Percentiles rank a stretch among this genome's conserved stretches.
phyloP scores from a whole-genome alignment of 164 flowering plant genomes.

The Vitis cinerea region DNA sequence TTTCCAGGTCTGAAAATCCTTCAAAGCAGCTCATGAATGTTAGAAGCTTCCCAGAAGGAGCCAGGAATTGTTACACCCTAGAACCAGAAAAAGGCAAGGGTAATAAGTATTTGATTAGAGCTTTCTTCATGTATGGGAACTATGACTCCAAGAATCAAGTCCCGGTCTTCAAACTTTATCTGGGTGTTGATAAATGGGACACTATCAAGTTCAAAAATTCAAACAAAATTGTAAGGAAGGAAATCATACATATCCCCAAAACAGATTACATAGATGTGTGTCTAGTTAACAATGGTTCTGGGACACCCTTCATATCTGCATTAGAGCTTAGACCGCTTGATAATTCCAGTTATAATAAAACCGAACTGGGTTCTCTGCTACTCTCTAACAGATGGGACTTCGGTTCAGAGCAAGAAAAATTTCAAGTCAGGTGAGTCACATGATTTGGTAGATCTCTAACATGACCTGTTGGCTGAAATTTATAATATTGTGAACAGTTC shows the following conservation, averaged over 20 bases:
- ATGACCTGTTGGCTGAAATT: too few relatives aligned
- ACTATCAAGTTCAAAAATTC: slow-evolving; percentile 4
- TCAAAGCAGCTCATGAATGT: neutral
- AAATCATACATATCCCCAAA: slow-evolving; percentile 13
- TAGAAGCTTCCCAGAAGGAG: slow-evolving; percentile 27
- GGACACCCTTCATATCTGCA: slow-evolving; percentile 30
- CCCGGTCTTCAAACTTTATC: slow-evolving; percentile 25
- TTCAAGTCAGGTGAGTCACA: too few relatives aligned
- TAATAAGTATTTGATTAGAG: slow-evolving; percentile 23
- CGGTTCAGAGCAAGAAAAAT: neutral
- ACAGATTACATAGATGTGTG: slow-evolving; percentile 15
- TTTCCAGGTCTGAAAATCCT: neutral
- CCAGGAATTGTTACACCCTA: slow-evolving; percentile 21
- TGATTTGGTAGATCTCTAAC: too few relatives aligned
- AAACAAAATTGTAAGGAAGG: neutral
- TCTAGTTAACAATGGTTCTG: slow-evolving; percentile 20
- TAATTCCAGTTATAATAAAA: neutral
- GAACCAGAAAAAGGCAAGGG: neutral
- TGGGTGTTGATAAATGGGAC: slow-evolving; percentile 23
- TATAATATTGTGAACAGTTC: too few relatives aligned
- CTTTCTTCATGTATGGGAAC: slow-evolving; percentile 31
- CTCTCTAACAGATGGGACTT: neutral
- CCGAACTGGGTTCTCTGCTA: neutral
- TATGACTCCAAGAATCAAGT: slow-evolving; percentile 16
- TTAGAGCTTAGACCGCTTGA: slow-evolving; percentile 12